These are phyloP conservation scores for Citrus maxima DNA, from an alignment of 345 rosid genomes.

Conservation along the genomic window DNA sequence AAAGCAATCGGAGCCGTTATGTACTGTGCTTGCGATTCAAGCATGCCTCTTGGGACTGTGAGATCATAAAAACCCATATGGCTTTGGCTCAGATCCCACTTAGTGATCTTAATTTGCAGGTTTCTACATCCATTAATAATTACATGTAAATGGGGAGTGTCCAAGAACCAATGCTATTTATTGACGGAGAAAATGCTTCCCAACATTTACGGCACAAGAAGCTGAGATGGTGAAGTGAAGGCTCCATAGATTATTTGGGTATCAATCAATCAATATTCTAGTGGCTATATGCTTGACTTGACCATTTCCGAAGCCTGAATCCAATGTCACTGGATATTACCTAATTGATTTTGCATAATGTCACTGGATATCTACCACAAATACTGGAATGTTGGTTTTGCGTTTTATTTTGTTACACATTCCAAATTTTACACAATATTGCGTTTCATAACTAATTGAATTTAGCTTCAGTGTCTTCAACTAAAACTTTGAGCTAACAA, in stretches of 20 bases:
- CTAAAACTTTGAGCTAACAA: too few species aligned
- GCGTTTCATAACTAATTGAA: too few species aligned
- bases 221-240: not conserved
- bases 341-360: too few species aligned
- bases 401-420: not conserved
- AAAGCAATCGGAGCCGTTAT: not conserved
- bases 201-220: not conserved
- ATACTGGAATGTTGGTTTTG: not conserved
- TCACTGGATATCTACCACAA: too few species aligned
- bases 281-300: too few species aligned
- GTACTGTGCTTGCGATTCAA: not conserved
- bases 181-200: constrained; percentile 1
- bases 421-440: too few species aligned
- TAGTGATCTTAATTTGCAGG: not conserved
- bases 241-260: not conserved
- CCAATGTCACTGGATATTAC: too few species aligned
- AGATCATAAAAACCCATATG: too few species aligned
- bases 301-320: too few species aligned
- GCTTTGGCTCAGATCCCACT: not conserved
- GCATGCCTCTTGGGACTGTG: not conserved
- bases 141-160: not conserved
- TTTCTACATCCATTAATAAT: not conserved
- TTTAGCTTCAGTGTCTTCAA: too few species aligned
- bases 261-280: not conserved
- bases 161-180: constrained; percentile 1